A percentile compares a stretch with the other conserved stretches of the same genome.
These are phyloP conservation scores for Glycine soja DNA, from an alignment of 306 rosid species.

Conservation along the genomic window DNA sequence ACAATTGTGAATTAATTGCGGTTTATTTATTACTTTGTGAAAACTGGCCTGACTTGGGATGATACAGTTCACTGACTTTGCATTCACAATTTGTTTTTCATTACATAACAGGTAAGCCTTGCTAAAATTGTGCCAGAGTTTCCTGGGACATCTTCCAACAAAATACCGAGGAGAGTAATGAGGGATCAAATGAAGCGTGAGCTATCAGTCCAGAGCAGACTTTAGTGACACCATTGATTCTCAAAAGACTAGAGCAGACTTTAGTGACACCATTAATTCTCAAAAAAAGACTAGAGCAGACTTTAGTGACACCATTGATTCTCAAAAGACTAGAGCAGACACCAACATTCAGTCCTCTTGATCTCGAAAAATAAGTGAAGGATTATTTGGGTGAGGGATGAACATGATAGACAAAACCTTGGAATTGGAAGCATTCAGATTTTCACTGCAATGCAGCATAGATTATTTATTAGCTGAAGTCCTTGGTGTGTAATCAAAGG, in stretches of 20 bases:
- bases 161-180: constrained; percentile 82
- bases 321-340: neutral
- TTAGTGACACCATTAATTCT: constrained; percentile 46
- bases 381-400: neutral
- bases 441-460: neutral
- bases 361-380: constrained; percentile 19
- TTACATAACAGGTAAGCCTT: constrained; percentile 58
- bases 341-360: neutral
- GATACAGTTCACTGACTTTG: constrained; percentile 1
- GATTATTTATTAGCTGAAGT: neutral
- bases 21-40: constrained; percentile 6
- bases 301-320: constrained; percentile 54
- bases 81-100: constrained; percentile 10
- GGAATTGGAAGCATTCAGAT: constrained; percentile 9
- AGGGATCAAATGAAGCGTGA: constrained; percentile 83
- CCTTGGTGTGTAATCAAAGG: neutral
- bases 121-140: constrained; percentile 69
- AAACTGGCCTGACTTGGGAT: constrained; percentile 28
- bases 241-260: constrained; percentile 29
- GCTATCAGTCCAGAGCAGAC: constrained; percentile 63
- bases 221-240: constrained; percentile 51
- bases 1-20: constrained; percentile 11
- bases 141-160: constrained; percentile 88
- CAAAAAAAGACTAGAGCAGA: constrained; percentile 52
- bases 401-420: constrained; percentile 4